Conservation (phyloP, 202 grass and related monocot species). For the Sporobolus alterniflorus region DNA sequence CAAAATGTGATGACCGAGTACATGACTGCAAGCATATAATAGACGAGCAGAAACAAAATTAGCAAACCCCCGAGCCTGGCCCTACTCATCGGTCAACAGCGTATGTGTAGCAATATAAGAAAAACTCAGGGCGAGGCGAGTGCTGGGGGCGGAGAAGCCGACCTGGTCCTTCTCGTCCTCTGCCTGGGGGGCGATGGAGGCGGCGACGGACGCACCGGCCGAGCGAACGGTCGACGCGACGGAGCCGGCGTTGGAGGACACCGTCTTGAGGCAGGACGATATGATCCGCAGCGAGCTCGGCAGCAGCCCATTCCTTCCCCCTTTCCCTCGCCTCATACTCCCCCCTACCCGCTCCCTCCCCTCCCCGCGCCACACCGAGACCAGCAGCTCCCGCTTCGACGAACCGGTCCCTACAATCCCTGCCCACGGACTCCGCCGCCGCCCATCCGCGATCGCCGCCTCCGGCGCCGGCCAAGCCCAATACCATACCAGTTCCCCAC, state of each 20-base stretch:
- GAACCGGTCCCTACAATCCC: slow-evolving; percentile 23
- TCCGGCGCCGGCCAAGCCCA: slow-evolving; percentile 70
- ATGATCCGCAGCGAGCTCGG: slow-evolving; percentile 98
- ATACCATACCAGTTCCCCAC: slow-evolving; percentile 80
- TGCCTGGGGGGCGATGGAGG: slow-evolving; percentile 72
- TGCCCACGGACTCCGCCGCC: slow-evolving; percentile 26
- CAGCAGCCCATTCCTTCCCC: slow-evolving; percentile 85
- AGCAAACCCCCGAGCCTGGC: slow-evolving; percentile 15
- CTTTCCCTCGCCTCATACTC: slow-evolving; percentile 60
- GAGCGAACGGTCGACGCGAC: slow-evolving; percentile 97
- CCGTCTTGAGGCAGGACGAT: slow-evolving; percentile 98
- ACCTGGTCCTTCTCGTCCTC: slow-evolving; percentile 99
- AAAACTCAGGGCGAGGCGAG: not conserved
- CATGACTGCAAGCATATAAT: not conserved
- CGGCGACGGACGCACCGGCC: slow-evolving; percentile 91
- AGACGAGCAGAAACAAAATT: slow-evolving; percentile 7
- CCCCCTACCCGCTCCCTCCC: slow-evolving; percentile 26
- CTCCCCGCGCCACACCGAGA: slow-evolving; percentile 2
- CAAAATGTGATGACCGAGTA: slow-evolving; percentile 37
- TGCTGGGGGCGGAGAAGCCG: not conserved
- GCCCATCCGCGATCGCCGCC: slow-evolving; percentile 78
- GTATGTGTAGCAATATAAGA: not conserved
- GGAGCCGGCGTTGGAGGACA: slow-evolving; percentile 90
- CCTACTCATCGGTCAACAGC: slow-evolving; percentile 8
- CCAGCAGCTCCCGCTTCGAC: slow-evolving; percentile 33